Base-by-base conservation (phyloP, 1,284 basidiomycete species). In the Microbotryum silenes-acaulis region DNA sequence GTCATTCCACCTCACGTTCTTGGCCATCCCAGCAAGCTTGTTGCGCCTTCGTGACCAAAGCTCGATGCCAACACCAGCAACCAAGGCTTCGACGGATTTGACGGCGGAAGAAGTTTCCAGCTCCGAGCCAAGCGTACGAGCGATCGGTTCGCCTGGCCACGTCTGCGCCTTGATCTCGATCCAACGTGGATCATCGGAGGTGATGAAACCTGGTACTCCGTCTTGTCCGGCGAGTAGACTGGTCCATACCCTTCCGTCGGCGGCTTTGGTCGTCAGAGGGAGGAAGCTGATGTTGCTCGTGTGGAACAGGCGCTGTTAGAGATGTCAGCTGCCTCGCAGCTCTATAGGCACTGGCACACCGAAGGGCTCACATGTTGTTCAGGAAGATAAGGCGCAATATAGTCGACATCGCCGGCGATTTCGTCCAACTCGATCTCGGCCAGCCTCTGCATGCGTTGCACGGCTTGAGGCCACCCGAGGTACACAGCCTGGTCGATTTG, bases 11-110 rank as follows among this genome's bases (percentile, higher is more conserved):
- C 62, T 2, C 16, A 59, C 47, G 72, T 69, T 20, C 7, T 42
- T 25, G 16, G 83, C 73, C 45, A 71, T 72, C 3, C 84, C 84
- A 0, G 83, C 83, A 65, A 85, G 81, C 71, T 85, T 85, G 67
- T 83, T 84, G 51, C 84, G 75, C 62, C 82, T 71, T 23, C 84
- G 73, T 1, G 81, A 83, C 25, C 79, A 73, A 56, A 83, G 79
- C 64, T 85, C 81, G 56, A 85, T 77, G 1, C 84, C 84, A 42
- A 85, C 79, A 0, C 84, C 84, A 4, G 82, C 82, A 21, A 81
- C 74, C 25, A 83, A 72, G 61, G 77, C 74, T 10, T 45, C 58
- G 18, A 51, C 60, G 31, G 67, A 45, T 9, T 49, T 51, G 10
- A 71, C 74, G n/a, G 57, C 51, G 31, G 31, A 31, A 23, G 72